Percentiles rank a stretch among this genome's conserved stretches.
phyloP scores from a whole-genome alignment of 2,329 filamentous ascomycete genomes.

The Diaporthe capsici region DNA sequence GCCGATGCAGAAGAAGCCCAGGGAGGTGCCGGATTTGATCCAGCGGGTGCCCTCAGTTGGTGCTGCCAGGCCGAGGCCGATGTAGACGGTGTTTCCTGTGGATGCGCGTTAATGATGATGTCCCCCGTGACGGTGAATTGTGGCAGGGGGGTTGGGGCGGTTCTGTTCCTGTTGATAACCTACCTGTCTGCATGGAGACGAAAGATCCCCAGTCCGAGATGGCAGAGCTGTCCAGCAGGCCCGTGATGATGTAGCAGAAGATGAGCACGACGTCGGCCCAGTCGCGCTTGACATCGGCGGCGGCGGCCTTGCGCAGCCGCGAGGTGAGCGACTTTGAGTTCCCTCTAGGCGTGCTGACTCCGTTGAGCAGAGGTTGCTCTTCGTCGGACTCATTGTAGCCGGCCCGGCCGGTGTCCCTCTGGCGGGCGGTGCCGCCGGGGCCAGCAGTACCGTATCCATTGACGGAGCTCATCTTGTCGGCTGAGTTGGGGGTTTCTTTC shows the following conservation, averaged over 20 bases:
- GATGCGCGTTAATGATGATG: background rate
- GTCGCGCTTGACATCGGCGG: constrained; percentile 67
- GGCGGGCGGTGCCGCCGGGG: constrained; percentile 9
- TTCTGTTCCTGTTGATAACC: constrained; percentile 40
- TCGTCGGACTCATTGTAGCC: constrained; percentile 46
- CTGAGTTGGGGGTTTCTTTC: background rate
- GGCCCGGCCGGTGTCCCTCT: constrained; percentile 33
- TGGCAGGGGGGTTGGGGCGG: rapidly evolving
- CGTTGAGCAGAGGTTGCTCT: constrained; percentile 53
- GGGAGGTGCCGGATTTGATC: constrained; percentile 80
- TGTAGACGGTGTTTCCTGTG: constrained; percentile 81
- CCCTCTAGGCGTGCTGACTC: constrained; percentile 32
- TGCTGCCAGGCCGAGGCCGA: constrained; percentile 79
- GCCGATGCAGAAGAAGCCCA: constrained; percentile 79
- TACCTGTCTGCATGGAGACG: constrained; percentile 86
- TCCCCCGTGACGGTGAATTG: background rate
- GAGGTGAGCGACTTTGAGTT: constrained; percentile 45
- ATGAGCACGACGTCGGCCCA: constrained; percentile 79
- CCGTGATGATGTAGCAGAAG: constrained; percentile 82
- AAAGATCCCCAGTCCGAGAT: constrained; percentile 85
- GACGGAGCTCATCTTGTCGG: constrained; percentile 34
- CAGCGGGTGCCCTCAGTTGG: constrained; percentile 70
- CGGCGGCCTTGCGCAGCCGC: constrained; percentile 53
- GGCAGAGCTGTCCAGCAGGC: constrained; percentile 81
- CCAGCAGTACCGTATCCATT: constrained; percentile 38